phyloP scores from a whole-genome alignment of 164 flowering plant genomes.

The Saururus chinensis region DNA sequence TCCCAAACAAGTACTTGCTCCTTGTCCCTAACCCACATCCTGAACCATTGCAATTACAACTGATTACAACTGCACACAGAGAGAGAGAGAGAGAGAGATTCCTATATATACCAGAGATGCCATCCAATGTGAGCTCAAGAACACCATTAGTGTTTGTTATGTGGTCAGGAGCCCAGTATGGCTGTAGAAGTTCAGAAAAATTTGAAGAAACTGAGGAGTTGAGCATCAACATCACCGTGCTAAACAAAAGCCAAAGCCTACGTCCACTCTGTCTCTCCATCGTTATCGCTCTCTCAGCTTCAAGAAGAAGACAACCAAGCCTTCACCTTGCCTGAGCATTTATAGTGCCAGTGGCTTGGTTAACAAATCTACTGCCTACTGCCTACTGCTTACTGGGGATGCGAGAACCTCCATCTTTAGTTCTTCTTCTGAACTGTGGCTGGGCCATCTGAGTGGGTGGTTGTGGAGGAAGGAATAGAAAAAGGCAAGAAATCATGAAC shows the following conservation, averaged over 20 bases:
- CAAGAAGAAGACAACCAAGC: neutral
- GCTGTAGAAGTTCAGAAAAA: conserved; percentile 20
- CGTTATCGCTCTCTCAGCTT: neutral
- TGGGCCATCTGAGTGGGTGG: neutral
- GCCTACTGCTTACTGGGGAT: neutral
- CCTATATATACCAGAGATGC: conserved; percentile 12
- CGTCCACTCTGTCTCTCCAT: neutral
- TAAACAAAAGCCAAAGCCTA: neutral
- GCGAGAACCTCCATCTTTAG: neutral
- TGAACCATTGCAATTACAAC: neutral
- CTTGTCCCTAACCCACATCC: conserved; percentile 37
- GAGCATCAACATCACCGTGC: neutral
- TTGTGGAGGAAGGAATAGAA: neutral
- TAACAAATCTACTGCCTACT: neutral
- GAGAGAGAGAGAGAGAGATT: neutral
- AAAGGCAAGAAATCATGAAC: neutral
- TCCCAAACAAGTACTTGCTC: conserved; percentile 31
- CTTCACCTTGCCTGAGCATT: neutral
- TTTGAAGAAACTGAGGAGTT: conserved; percentile 2
- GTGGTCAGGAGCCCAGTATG: conserved; percentile 32
- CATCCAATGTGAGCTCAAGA: conserved; percentile 13
- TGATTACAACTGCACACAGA: neutral
- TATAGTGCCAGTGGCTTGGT: neutral
- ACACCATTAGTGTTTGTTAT: conserved; percentile 11
- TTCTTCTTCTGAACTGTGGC: neutral